Evolutionary conservation across 345 rosid species (phyloP), one percentile per base, ranked within the genome.

Genomic region (Rubroshorea leprosula): DNA sequence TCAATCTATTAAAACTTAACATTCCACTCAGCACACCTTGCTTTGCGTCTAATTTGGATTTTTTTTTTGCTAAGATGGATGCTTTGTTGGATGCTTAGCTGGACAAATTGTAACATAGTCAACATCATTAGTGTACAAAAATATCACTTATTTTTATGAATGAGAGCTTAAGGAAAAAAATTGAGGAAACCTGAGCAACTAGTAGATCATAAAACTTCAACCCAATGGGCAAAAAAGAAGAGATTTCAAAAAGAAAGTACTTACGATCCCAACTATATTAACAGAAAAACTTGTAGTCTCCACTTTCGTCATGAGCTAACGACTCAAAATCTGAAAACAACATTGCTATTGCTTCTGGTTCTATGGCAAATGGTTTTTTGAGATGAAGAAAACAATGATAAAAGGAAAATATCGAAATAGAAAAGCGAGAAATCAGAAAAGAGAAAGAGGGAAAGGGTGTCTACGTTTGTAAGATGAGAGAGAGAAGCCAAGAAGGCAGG

Each of bases 241-340:
- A 9, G 54, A 49, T 12, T 19, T 31, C 8, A n/a, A 48, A 41
- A 49, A 15, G 35, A 49, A 38, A 55, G 62, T 49, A 68, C 80
- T 72, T 61, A 92, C 95, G 81, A 39, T 92, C 95, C 19, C 86
- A 95, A 76, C 85, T 86, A 60, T 62, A 61, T 39, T 80, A 87
- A 51, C 94, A 89, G 53, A 88, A 91, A 76, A 80, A 84, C 68
- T 79, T 86, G 76, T 86, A 71, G 24, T 79, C 85, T 29, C 74
- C 75, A 69, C 75, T 66, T 39, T 72, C 75, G 71, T 74, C 69
- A 13, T 75, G 76, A 19, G 80, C 55, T 12, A 83, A 72, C 22
- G 85, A 25, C 5, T 86, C 97, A 5, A 87, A 86, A 71, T 89
- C 94, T 12, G 91, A 80, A 61, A 80, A 69, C 1, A 87, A 80